Base-by-base conservation (phyloP, 2,329 filamentous ascomycete genomes). In the Polytolypa hystricis region DNA sequence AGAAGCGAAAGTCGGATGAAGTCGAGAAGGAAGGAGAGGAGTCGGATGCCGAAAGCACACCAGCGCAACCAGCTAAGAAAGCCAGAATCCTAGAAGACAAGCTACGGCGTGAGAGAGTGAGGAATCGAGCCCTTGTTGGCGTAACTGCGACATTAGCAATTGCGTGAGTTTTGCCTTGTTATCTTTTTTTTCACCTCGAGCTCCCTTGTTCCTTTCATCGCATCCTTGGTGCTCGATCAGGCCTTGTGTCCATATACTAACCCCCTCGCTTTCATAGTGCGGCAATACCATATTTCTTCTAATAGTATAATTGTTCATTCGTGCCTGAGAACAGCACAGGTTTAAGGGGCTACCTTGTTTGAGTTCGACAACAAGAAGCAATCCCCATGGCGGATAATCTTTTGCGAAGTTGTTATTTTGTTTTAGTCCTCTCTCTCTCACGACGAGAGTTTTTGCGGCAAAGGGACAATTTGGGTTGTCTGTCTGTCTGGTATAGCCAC, bases 121-220 rank as follows among this genome's bases (percentile, higher is more conserved):
- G 84, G 63, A 84, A 79, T 60, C 77, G 86, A 54, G 85, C 91
- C 31, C 67, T 94, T 42, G 72, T 93, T 44, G 89, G 91, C 40
- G 74, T 96, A 36, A 84, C 80, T 44, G 85, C 85, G 40, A 91
- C 84, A 31, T 71, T 95, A 57, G 84, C 84, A 39, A 73, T 95
- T 59, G 87, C 87, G 91, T 96, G 74, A 67, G 86, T 81, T 27
- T 8, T 14, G 12, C 1, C 8, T 3, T 10, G n/a, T 18, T 14
- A 19, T 5, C 12, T 23, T 4, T 23, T 5, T 10, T 2, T 12
- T 17, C 32, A n/a, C n/a, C n/a, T n/a, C n/a, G n/a, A n/a, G n/a
- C n/a, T n/a, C n/a, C n/a, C n/a, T n/a, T n/a, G n/a, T n/a, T n/a
- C n/a, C n/a, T n/a, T n/a, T n/a, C n/a, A n/a, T n/a, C n/a, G n/a